Base-by-base conservation (phyloP, 495 filamentous ascomycete species). In the Xylaria palmicola region DNA sequence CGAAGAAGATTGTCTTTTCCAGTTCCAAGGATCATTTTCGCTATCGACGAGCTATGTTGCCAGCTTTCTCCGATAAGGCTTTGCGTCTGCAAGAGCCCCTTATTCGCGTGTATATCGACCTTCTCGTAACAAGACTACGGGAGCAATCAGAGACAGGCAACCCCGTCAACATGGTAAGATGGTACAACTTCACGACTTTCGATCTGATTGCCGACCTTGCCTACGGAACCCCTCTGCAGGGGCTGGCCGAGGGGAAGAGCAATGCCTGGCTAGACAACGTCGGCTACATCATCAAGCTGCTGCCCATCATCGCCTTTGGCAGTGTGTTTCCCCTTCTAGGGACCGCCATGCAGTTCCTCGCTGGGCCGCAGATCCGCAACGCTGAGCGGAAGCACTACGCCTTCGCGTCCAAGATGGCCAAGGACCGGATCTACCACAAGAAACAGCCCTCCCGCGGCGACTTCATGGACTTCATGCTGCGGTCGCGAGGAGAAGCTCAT, bases 171-270 rank as follows among this genome's bases (percentile, higher is more conserved):
- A 69, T 88, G 27, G 69, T 71, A 4, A 64, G 73, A 39, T 87
- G 84, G 86, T 85, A 82, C 54, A 86, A 84, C 41, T 87, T 74
- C 65, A 81, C 79, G 0, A 85, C 83, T 22, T 88, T 88, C 61
- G 86, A 88, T 62, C 69, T 87, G 26, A 84, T 86, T 61, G 85
- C 83, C 1, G 84, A 87, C 59, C 69, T 89, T 52, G 77, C 79
- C 9, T 87, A 85, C 70, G 84, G 82, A 0, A 81, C 82, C 41
- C 69, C 84, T 0, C 83, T 89, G 56, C 77, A 77, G 8, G 81
- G 84, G 37, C 70, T 87, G 1, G 65, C 68, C 10, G 45, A 59
- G 22, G 56, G 56, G 6, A 59, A 51, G 24, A 73, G 70, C 24
- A 77, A 79, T 49, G 72, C 71, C 5, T 80, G 76, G 75, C 65